Percentiles rank a stretch among this genome's conserved stretches.
phyloP scores from a whole-genome alignment of 805 yeast genomes.

The Suhomyces sp. region DNA sequence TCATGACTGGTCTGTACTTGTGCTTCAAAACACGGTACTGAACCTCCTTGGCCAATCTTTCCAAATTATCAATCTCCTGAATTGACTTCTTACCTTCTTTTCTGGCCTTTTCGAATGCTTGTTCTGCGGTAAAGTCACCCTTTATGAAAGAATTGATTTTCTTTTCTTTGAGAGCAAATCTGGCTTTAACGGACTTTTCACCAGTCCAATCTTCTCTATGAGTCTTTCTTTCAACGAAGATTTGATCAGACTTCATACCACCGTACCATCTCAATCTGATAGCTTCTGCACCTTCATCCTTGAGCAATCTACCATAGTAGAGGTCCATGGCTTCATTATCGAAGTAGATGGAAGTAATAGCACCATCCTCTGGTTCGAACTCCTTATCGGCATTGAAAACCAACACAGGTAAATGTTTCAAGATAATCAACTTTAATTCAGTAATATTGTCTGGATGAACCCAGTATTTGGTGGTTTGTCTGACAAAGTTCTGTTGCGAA shows the following conservation, averaged over 20 bases:
- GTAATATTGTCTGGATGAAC: slow-evolving; percentile 98
- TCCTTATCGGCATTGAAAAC: slow-evolving; percentile 97
- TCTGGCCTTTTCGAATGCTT: slow-evolving; percentile 89
- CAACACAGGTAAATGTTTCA: slow-evolving; percentile 94
- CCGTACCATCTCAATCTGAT: slow-evolving; percentile 99
- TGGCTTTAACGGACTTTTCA: slow-evolving; percentile 97
- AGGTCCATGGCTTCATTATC: slow-evolving; percentile 88
- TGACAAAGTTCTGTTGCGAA: slow-evolving; percentile 92
- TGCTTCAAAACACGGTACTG: slow-evolving; percentile 87
- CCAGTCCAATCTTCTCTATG: slow-evolving; percentile 99
- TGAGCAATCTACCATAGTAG: slow-evolving; percentile 90
- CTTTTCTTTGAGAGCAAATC: slow-evolving; percentile 90
- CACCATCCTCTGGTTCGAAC: slow-evolving; percentile 90
- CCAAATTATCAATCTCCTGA: slow-evolving; percentile 88
- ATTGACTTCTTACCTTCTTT: slow-evolving; percentile 86
- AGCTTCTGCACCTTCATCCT: slow-evolving; percentile 99
- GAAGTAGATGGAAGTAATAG: slow-evolving; percentile 94
- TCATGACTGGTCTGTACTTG: slow-evolving; percentile 86
- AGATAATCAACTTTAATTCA: slow-evolving; percentile 85
- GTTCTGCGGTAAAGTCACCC: slow-evolving; percentile 84
- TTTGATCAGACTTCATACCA: slow-evolving; percentile 89
- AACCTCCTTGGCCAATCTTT: slow-evolving; percentile 87
- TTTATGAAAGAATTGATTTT: slow-evolving; percentile 79
- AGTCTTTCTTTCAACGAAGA: slow-evolving; percentile 95
- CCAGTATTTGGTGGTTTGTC: slow-evolving; percentile 99